Evolutionary conservation across 129 eudicot genomes (phyloP).

Genomic region (Saposhnikovia divaricata): DNA sequence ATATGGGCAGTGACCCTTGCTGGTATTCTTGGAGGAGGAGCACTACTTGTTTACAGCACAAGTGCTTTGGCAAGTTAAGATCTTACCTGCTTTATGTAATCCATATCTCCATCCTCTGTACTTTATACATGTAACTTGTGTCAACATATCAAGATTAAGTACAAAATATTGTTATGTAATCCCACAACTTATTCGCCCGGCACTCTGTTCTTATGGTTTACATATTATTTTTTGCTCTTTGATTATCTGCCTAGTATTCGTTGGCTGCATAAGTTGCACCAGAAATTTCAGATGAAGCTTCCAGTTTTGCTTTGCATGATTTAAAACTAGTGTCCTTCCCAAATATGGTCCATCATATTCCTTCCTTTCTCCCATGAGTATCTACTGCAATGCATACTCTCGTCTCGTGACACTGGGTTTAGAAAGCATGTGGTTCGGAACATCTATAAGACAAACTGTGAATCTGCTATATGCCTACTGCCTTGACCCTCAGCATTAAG

Average conservation of each 20-base stretch:
- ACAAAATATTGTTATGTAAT: neutral
- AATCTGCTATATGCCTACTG: too few relatives aligned
- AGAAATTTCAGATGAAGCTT: neutral
- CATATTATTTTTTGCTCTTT: neutral
- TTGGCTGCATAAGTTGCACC: neutral
- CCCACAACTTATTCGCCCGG: neutral
- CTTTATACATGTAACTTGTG: neutral
- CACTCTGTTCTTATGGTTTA: neutral
- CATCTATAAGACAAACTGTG: too few relatives aligned
- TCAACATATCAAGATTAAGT: neutral
- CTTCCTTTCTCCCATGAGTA: too few relatives aligned
- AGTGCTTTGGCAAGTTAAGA: constrained; percentile 83
- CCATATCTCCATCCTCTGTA: neutral
- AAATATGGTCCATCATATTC: too few relatives aligned
- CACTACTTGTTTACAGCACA: constrained; percentile 89
- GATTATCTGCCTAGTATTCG: neutral
- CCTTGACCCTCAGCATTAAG: too few relatives aligned
- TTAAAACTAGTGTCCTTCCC: too few relatives aligned
- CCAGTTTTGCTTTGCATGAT: neutral
- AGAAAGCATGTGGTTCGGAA: too few relatives aligned
- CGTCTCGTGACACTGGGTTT: too few relatives aligned
- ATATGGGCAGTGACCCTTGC: constrained; percentile 88
- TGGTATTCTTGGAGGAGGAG: constrained; percentile 92
- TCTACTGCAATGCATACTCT: too few relatives aligned
- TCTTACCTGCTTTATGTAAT: neutral